phyloP scores from a whole-genome alignment of 768 basidiomycete genomes.

The Tricholoma sp. region DNA sequence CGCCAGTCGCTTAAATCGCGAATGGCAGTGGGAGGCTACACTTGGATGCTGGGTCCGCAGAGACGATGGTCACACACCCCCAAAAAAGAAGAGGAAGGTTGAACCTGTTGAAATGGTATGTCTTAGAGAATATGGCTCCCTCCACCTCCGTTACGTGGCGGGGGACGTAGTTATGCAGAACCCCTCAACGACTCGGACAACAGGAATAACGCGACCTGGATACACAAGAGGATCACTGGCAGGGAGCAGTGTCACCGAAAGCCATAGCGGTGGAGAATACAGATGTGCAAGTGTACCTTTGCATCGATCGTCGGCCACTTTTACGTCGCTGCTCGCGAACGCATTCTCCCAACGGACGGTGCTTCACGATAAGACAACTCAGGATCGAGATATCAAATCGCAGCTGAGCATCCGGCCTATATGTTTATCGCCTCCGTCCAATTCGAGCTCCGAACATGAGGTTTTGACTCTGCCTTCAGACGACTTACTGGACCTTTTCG shows the following conservation, averaged over 20 bases:
- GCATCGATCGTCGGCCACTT: constrained; percentile 19
- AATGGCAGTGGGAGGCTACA: constrained; percentile 47
- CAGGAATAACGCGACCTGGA: not conserved
- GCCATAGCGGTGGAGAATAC: no score
- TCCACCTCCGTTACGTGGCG: not conserved
- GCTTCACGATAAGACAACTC: constrained; percentile 20
- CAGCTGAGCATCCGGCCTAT: not conserved
- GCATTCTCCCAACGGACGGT: constrained; percentile 31
- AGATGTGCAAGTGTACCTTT: not conserved
- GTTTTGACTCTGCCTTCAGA: constrained; percentile 31
- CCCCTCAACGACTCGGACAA: not conserved
- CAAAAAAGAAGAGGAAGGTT: constrained; percentile 11
- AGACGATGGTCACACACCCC: constrained; percentile 1
- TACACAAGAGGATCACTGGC: not conserved
- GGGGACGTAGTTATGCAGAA: no score
- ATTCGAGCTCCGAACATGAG: not conserved
- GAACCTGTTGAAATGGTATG: not conserved
- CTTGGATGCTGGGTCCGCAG: constrained; percentile 40
- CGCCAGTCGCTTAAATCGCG: constrained; percentile 3
- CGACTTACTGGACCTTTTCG: constrained; percentile 47
- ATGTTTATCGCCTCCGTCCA: not conserved
- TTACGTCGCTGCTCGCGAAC: constrained; percentile 35
- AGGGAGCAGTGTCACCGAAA: not conserved
- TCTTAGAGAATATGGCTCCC: not conserved
- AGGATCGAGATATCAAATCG: not conserved